A percentile compares a stretch with the other conserved stretches of the same genome.
Conservation (phyloP, 108 stramenopile species). For the Chaetoceros muelleri region DNA sequence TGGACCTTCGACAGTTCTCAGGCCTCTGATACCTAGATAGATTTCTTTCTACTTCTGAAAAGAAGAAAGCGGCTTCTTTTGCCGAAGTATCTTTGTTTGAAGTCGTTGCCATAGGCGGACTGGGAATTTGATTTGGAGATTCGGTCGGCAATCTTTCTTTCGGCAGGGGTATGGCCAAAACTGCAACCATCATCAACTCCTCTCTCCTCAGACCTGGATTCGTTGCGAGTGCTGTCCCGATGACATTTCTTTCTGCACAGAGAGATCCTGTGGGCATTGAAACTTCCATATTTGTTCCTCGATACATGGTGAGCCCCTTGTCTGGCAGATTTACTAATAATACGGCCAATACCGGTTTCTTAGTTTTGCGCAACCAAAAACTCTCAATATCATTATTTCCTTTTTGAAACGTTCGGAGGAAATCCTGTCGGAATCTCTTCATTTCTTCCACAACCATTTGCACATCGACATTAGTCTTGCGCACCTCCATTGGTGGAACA, state of each 20-base stretch:
- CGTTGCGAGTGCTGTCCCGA: slow-evolving; percentile 81
- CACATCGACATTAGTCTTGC: slow-evolving; percentile 30
- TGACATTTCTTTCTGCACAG: slow-evolving; percentile 95
- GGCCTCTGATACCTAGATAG: slow-evolving; percentile 14
- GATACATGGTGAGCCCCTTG: slow-evolving; percentile 51
- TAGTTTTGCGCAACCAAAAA: slow-evolving; percentile 96
- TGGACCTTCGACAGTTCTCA: slow-evolving; percentile 11
- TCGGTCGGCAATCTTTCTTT: not conserved
- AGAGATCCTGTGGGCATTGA: slow-evolving; percentile 96
- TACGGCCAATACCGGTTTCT: slow-evolving; percentile 94
- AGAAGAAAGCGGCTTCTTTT: slow-evolving; percentile 1
- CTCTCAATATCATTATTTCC: slow-evolving; percentile 60
- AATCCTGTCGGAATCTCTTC: slow-evolving; percentile 63
- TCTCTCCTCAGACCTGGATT: slow-evolving; percentile 70
- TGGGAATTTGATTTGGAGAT: not conserved
- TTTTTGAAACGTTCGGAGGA: slow-evolving; percentile 34
- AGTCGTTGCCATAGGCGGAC: not conserved
- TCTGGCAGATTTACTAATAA: slow-evolving; percentile 70
- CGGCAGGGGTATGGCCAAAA: slow-evolving; percentile 62
- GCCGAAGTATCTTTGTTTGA: slow-evolving; percentile 8
- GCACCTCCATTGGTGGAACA: slow-evolving; percentile 62
- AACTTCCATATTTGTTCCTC: slow-evolving; percentile 98
- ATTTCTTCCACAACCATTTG: slow-evolving; percentile 80
- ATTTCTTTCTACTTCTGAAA: slow-evolving; percentile 14
- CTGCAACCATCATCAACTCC: slow-evolving; percentile 78